Evolutionary conservation across 345 rosid genomes (phyloP).

Genomic region (Orychophragmus violaceus): DNA sequence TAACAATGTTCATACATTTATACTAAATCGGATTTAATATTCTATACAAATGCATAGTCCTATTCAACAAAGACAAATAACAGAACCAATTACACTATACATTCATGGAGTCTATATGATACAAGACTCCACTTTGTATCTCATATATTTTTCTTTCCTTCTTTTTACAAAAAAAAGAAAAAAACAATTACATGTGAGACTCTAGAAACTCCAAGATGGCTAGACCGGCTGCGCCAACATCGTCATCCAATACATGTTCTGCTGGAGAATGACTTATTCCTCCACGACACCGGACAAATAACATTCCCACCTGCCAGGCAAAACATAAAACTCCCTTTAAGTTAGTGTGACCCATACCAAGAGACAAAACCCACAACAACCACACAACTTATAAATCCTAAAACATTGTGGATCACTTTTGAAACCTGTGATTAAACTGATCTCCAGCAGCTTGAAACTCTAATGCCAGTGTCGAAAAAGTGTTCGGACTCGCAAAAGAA

Average conservation of each 20-base stretch:
- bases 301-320: slow-evolving; percentile 70
- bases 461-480: background rate
- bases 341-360: too few species aligned
- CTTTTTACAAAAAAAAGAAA: background rate
- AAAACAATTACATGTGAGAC: slow-evolving; percentile 39
- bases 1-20: slow-evolving; percentile 7
- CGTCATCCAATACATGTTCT: slow-evolving; percentile 84
- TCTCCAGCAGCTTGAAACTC: background rate
- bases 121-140: slow-evolving; percentile 1
- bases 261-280: slow-evolving; percentile 93
- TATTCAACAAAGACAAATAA: background rate
- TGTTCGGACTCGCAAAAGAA: background rate
- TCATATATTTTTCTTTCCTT: background rate
- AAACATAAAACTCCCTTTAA: background rate
- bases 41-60: slow-evolving; percentile 19
- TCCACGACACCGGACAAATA: slow-evolving; percentile 91
- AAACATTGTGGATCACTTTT: background rate
- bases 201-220: slow-evolving; percentile 65
- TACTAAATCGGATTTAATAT: background rate
- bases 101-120: slow-evolving; percentile 13
- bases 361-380: too few species aligned
- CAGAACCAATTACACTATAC: slow-evolving; percentile 16
- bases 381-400: background rate
- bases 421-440: too few species aligned
- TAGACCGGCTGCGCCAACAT: slow-evolving; percentile 91